Base-by-base conservation (phyloP, 2,329 filamentous ascomycete genomes). In the Stromatinia cepivora region DNA sequence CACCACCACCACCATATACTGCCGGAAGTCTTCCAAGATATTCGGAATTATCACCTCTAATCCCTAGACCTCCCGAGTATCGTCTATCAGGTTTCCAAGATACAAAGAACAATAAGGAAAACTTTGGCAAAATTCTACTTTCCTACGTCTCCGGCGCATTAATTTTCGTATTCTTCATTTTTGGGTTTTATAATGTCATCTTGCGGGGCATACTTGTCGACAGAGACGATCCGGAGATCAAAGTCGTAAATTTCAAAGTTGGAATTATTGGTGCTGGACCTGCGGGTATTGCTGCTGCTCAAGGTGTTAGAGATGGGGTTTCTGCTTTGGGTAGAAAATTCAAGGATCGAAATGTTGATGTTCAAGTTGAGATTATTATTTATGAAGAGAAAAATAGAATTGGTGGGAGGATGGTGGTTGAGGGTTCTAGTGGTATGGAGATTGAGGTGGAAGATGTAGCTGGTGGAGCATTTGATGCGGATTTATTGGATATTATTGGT, bases 401-500 rank as follows among this genome's bases (percentile, higher is more conserved):
- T 42, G 65, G 65, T 3, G 65, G 65, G 11, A 67, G 65, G 25
- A 67, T 67, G 65, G 56, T 52, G 4, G 9, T 67, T 25, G 58
- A 62, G 42, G 22, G 13, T 50, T 6, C 15, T 25, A 28, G 10
- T 15, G 11, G 22, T 9, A 28, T 48, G 34, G 45, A 11, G 1
- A 42, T 67, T 48, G 65, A 67, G 39, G 54, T 61, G 10, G 65
- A 67, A 45, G 65, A 67, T 67, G 45, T 67, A 28, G 57, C 57
- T 20, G 28, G 54, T 31, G 65, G 65, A 15, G 25, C 6, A 10
- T 36, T 39, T 34, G 10, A 61, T 61, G n/a, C 45, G n/a, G 25
- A 52, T 17, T 11, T 52, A 20, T 36, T 36, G 6, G 20, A 36
- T 17, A 53, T 45, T 42, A 45, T 50, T 42, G 31, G 31, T 8